These are phyloP conservation scores for Blastobotrys persicus DNA, from an alignment of 1,139 yeast genomes.

Conservation along the genomic window DNA sequence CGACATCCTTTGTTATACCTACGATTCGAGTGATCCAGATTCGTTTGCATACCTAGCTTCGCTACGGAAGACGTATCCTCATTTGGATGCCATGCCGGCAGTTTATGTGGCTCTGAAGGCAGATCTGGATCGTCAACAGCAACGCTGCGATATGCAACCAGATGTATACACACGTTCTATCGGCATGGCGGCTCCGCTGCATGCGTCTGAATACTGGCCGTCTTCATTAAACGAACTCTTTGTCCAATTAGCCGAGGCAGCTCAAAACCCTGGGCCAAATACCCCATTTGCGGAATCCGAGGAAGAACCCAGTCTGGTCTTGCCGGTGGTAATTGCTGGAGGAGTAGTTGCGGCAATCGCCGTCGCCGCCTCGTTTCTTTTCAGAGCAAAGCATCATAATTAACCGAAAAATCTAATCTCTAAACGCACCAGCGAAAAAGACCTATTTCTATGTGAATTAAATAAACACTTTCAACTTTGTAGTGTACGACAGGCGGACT, in stretches of 20 bases:
- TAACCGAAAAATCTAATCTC: background rate
- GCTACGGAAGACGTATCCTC: conserved; percentile 55
- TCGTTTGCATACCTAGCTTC: conserved; percentile 82
- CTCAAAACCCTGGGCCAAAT: conserved; percentile 69
- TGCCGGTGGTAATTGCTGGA: conserved; percentile 40
- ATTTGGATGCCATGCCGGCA: conserved; percentile 69
- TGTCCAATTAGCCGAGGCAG: conserved; percentile 85
- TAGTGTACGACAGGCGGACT: conserved; percentile 24
- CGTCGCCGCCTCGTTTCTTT: conserved; percentile 9
- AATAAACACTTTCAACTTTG: conserved; percentile 27
- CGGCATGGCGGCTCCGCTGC: conserved; percentile 73
- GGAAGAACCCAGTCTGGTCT: conserved; percentile 45
- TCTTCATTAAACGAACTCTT: conserved; percentile 81
- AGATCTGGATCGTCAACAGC: conserved; percentile 92
- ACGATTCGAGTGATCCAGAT: conserved; percentile 95
- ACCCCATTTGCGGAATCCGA: conserved; percentile 82
- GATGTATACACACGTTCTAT: conserved; percentile 75
- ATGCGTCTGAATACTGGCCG: conserved; percentile 87
- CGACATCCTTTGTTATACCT: conserved; percentile 84
- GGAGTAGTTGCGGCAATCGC: conserved; percentile 17
- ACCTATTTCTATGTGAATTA: conserved; percentile 16
- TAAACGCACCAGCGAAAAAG: background rate
- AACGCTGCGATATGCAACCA: conserved; percentile 79
- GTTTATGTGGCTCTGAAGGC: conserved; percentile 92
- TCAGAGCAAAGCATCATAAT: conserved; percentile 7